Percentiles rank a stretch among this genome's conserved stretches.
Evolutionary conservation across 2,329 filamentous ascomycete genomes (phyloP).

Genomic region (Ilyonectria sp.): DNA sequence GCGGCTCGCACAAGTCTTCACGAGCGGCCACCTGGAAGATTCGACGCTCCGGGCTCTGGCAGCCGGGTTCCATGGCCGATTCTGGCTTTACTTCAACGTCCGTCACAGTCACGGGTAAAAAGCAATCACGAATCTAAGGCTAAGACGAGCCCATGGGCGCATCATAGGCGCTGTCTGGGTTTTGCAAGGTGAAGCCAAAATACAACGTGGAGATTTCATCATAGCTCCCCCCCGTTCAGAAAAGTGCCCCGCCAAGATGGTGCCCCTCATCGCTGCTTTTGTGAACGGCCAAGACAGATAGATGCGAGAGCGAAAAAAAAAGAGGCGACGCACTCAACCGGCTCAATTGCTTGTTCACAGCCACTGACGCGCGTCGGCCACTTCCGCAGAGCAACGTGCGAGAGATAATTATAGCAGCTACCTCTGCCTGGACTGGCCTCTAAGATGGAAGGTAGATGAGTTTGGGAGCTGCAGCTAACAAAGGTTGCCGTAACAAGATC

Average conservation of each 20-base stretch:
- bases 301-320: conserved; percentile 23
- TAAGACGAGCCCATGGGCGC: not conserved
- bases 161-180: not conserved
- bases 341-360: conserved; percentile 12
- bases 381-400: conserved; percentile 29
- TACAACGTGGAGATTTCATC: conserved; percentile 47
- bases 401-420: conserved; percentile 37
- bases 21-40: conserved; percentile 30
- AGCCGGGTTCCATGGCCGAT: conserved; percentile 12
- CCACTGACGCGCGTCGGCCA: conserved; percentile 40
- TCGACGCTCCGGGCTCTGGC: conserved; percentile 35
- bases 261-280: conserved; percentile 77
- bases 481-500: conserved; percentile 20
- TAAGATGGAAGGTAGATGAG: conserved; percentile 29
- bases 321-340: conserved; percentile 11
- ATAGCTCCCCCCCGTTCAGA: conserved; percentile 46
- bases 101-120: conserved; percentile 1
- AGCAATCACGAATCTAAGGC: not conserved
- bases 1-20: conserved; percentile 29
- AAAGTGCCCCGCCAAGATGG: conserved; percentile 67
- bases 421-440: conserved; percentile 17
- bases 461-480: conserved; percentile 33
- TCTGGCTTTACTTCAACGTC: not conserved
- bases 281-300: conserved; percentile 33
- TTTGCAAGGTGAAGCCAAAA: conserved; percentile 24